These are phyloP conservation scores for Botrytis byssoidea DNA, from an alignment of 2,329 filamentous ascomycete genomes.

Conservation along the genomic window DNA sequence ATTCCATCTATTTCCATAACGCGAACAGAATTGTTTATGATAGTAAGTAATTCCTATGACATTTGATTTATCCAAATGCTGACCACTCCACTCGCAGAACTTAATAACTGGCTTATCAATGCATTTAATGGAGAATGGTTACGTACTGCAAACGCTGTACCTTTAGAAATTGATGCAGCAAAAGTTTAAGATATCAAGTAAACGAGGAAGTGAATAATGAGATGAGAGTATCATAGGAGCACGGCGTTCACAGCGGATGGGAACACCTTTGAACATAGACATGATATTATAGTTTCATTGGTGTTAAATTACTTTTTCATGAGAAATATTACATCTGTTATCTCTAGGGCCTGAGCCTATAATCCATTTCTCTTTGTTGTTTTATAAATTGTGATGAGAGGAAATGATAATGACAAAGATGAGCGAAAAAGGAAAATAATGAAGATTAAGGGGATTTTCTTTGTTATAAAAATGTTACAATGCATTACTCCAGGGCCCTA, in stretches of 20 bases:
- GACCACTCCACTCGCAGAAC: slow-evolving; percentile 52
- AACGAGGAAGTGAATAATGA: not conserved
- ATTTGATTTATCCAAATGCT: slow-evolving; percentile 32
- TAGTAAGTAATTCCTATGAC: slow-evolving; percentile 58
- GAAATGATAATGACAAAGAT: too few species aligned
- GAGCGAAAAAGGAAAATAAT: not conserved
- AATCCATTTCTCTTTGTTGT: not conserved
- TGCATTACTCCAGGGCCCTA: not conserved
- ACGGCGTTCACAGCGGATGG: not conserved
- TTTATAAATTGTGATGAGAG: not conserved
- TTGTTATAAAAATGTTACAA: not conserved
- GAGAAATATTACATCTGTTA: not conserved
- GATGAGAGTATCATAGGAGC: slow-evolving; percentile 11
- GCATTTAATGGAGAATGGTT: slow-evolving; percentile 98
- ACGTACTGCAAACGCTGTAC: slow-evolving; percentile 39
- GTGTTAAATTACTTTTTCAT: not conserved
- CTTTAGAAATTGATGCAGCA: slow-evolving; percentile 34
- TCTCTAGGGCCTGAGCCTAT: slow-evolving; percentile 1
- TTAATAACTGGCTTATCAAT: slow-evolving; percentile 90
- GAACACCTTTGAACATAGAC: not conserved
- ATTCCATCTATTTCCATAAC: slow-evolving; percentile 92
- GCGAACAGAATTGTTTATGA: slow-evolving; percentile 90
- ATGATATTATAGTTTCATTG: slow-evolving; percentile 1
- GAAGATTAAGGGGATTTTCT: not conserved
- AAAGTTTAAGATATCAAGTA: slow-evolving; percentile 4